Evolutionary conservation across 192 early-diverging fungal species (phyloP), one percentile per base, ranked within the genome.

Genomic region (Borealophlyctis nickersoniae): DNA sequence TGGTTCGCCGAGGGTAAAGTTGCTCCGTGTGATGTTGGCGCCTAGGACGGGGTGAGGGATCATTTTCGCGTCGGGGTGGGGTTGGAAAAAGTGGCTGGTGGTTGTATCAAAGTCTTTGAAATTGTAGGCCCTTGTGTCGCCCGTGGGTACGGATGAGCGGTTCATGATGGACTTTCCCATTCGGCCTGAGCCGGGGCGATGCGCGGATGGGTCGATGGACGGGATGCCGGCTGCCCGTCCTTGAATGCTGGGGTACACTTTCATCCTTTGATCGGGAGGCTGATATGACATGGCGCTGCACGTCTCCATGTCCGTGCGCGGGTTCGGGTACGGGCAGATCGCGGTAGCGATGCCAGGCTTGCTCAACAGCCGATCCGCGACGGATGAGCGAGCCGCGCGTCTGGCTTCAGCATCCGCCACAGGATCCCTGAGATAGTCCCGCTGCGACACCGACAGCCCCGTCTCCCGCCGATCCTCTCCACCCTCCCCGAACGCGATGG

Each of bases 121-220:
- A 16, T 57, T 31, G 58, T 69, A 77, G 27, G 51, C 54, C 4
- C 32, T 28, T 30, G 66, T 29, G 49, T 80, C 78, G 1, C 78
- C 78, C 3, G 56, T 67, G 13, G 74, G 74, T 31, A 80, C 62
- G 2, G 71, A 71, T 3, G 76, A 78, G 13, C n/a, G 51, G 50
- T 62, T 2, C 7, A 32, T 23, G 28, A 54, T 24, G 50, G 50
- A n/a, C 22, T 23, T 3, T 24, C 28, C 30, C 19, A 45, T 13
- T 19, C 39, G 39, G 19, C 39, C 39, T n/a, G n/a, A n/a, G n/a
- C n/a, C n/a, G n/a, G n/a, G n/a, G n/a, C n/a, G n/a, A 55, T 26
- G 16, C 1, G 53, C 53, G 30, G 26, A 14, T 26, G 53, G 53
- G n/a, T 34, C 35, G 16, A 34, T n/a, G 32, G 28, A 22, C 24